Evolutionary conservation across 768 basidiomycete species (phyloP).

Genomic region (Clathrus columnatus): DNA sequence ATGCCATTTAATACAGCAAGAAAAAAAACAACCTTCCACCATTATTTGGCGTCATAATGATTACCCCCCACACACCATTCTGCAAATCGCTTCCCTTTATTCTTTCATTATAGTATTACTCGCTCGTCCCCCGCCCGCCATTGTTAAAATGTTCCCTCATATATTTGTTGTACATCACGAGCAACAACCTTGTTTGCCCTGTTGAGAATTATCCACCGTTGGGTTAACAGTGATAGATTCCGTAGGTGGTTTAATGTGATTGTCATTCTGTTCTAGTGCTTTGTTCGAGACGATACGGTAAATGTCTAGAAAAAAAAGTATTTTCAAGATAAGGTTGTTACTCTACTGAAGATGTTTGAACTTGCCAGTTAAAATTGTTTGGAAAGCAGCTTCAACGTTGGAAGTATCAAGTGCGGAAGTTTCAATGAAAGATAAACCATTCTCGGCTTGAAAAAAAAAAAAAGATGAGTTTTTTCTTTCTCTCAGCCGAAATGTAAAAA

Average conservation of each 20-base stretch:
- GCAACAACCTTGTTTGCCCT: constrained; percentile 32
- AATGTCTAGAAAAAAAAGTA: constrained; percentile 54
- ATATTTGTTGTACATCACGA: too few species aligned
- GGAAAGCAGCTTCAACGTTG: constrained; percentile 96
- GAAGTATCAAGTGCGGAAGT: constrained; percentile 99
- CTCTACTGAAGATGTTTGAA: constrained; percentile 9
- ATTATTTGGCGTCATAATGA: too few species aligned
- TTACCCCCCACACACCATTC: too few species aligned
- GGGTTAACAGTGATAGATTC: constrained; percentile 81
- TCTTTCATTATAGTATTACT: too few species aligned
- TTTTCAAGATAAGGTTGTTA: constrained; percentile 2
- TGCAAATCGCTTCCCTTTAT: too few species aligned
- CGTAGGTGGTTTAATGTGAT: constrained; percentile 68
- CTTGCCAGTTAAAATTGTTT: constrained; percentile 87
- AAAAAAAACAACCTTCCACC: too few species aligned
- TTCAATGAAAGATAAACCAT: constrained; percentile 91
- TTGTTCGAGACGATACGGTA: constrained; percentile 97
- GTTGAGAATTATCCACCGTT: constrained; percentile 36
- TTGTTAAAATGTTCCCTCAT: too few species aligned
- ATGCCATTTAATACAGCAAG: too few species aligned
- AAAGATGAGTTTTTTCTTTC: background rate
- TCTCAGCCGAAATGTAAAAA: background rate
- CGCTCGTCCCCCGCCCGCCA: too few species aligned
- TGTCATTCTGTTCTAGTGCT: constrained; percentile 74
- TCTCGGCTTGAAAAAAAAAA: constrained; percentile 55